Conservation (phyloP, 192 early-diverging fungal genomes). For the Dimargaris verticillata region DNA sequence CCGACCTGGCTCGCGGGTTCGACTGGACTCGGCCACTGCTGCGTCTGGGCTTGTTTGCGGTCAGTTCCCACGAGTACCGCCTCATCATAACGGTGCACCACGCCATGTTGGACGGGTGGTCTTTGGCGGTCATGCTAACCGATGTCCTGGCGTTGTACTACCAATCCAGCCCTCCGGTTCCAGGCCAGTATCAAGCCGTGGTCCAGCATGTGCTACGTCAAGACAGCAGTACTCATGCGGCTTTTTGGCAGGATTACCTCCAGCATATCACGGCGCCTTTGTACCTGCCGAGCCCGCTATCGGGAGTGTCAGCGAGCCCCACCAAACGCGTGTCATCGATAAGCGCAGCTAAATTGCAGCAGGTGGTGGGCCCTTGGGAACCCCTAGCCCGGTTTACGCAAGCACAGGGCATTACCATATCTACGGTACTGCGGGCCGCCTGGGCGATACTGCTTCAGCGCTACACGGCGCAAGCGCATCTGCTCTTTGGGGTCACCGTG, state of each 20-base stretch:
- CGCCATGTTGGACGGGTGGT: slow-evolving; percentile 5
- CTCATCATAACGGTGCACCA: slow-evolving; percentile 7
- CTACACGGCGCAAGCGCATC: background rate
- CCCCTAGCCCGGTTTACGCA: background rate
- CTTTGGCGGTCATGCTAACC: background rate
- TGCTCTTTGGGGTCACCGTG: background rate
- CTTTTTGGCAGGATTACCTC: background rate
- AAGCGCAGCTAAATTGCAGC: background rate
- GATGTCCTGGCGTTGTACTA: background rate
- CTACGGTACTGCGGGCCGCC: background rate
- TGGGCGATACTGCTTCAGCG: background rate
- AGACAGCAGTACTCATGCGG: background rate
- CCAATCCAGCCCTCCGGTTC: background rate
- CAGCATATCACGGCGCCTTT: too few relatives aligned
- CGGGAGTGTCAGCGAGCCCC: background rate
- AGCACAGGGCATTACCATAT: background rate
- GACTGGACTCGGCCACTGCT: background rate
- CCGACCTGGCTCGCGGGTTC: background rate
- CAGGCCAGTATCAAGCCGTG: background rate
- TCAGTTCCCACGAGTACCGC: background rate
- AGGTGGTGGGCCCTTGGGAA: background rate
- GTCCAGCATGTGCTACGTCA: background rate
- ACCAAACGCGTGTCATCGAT: background rate
- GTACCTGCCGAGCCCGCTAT: too few relatives aligned
- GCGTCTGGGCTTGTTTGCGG: background rate